Evolutionary conservation across 176 grass and related monocot genomes (phyloP).

Genomic region (Lolium perenne): DNA sequence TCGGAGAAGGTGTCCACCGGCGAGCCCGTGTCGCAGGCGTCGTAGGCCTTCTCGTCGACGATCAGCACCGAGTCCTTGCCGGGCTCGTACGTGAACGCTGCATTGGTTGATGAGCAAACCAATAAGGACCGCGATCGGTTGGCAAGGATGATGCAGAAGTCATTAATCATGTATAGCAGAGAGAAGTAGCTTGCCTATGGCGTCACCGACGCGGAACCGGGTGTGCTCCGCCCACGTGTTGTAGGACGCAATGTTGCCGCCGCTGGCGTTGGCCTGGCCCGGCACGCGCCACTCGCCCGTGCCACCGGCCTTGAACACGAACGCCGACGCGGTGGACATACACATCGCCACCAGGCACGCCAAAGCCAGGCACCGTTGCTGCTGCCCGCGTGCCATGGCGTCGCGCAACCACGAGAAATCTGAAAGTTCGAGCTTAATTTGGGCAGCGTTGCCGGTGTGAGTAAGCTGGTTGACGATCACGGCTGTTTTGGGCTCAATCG

Average conservation of each 20-base stretch:
- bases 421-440: not conserved
- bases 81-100: conserved; percentile 73
- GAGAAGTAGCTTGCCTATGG: conserved; percentile 51
- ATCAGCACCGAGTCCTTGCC: conserved; percentile 82
- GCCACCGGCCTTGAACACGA: conserved; percentile 79
- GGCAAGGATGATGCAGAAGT: too few species aligned
- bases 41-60: conserved; percentile 65
- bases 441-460: not conserved
- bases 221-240: conserved; percentile 77
- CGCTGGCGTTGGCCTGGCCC: conserved; percentile 19
- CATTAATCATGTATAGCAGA: too few species aligned
- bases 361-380: conserved; percentile 37
- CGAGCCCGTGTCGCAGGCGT: conserved; percentile 52
- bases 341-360: conserved; percentile 44
- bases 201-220: conserved; percentile 82
- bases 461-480: not conserved
- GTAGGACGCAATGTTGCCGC: conserved; percentile 41
- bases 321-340: conserved; percentile 50
- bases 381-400: conserved; percentile 53
- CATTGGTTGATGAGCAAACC: not conserved
- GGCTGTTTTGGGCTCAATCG: not conserved
- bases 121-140: too few species aligned
- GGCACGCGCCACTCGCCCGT: conserved; percentile 66
- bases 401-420: not conserved
- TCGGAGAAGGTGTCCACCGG: conserved; percentile 71